phyloP scores from a whole-genome alignment of 208 protist species.

The Phytomonas sp. region DNA sequence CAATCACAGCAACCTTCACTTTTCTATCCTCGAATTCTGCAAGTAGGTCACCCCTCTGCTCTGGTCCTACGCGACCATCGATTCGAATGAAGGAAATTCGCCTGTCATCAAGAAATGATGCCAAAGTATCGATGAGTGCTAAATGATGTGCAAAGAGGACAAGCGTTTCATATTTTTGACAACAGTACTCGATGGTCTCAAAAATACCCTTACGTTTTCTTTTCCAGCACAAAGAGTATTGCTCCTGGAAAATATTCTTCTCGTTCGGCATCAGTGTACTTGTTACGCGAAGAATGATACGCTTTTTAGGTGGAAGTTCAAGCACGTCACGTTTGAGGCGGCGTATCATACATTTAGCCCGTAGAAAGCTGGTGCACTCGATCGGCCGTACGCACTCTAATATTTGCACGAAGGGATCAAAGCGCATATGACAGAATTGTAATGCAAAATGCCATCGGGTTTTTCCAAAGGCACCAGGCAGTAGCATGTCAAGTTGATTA shows the following conservation, averaged over 20 bases:
- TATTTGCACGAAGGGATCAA: slow-evolving; percentile 49
- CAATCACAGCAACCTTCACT: slow-evolving; percentile 46
- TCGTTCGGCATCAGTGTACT: background rate
- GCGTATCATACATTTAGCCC: slow-evolving; percentile 45
- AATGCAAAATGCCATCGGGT: slow-evolving; percentile 63
- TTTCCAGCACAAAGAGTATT: slow-evolving; percentile 50
- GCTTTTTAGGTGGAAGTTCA: slow-evolving; percentile 61
- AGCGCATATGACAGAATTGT: slow-evolving; percentile 44
- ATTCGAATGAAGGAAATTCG: slow-evolving; percentile 39
- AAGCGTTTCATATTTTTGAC: slow-evolving; percentile 40
- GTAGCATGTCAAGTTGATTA: slow-evolving; percentile 63
- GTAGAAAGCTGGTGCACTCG: slow-evolving; percentile 45
- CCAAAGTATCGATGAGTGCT: slow-evolving; percentile 41
- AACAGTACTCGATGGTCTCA: slow-evolving; percentile 49
- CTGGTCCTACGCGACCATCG: slow-evolving; percentile 38
- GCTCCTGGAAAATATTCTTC: slow-evolving; percentile 35
- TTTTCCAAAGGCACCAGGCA: slow-evolving; percentile 38
- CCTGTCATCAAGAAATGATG: slow-evolving; percentile 16
- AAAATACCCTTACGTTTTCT: slow-evolving; percentile 44
- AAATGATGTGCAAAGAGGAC: slow-evolving; percentile 80
- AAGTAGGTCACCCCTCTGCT: slow-evolving; percentile 26
- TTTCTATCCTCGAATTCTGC: slow-evolving; percentile 31
- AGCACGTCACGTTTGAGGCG: slow-evolving; percentile 64
- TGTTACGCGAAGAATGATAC: slow-evolving; percentile 51
- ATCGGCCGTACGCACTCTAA: slow-evolving; percentile 26